These are phyloP conservation scores for Solanum virginianum DNA, from an alignment of 257 asterid genomes.

Conservation along the genomic window DNA sequence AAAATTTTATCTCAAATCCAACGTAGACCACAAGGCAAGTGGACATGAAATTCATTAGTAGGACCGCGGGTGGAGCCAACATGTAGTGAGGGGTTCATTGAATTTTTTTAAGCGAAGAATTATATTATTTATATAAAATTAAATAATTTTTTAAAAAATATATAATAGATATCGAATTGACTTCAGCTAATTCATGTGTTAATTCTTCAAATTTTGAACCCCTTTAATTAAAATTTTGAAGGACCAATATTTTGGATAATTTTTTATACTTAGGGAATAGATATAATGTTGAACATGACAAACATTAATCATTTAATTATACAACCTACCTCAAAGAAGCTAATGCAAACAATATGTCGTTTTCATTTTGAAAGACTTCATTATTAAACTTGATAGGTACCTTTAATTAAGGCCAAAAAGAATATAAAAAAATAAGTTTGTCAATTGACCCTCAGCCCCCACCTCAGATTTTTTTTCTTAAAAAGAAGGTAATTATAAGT, in stretches of 20 bases:
- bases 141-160: no score
- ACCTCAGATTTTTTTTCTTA: background rate
- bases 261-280: background rate
- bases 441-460: background rate
- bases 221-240: no score
- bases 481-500: background rate
- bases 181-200: no score
- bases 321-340: background rate
- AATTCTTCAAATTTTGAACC: no score
- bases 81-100: no score
- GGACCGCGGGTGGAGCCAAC: background rate
- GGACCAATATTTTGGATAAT: background rate
- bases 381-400: background rate
- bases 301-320: background rate
- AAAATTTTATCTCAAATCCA: background rate
- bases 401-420: background rate
- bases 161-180: no score
- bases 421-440: background rate
- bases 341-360: background rate
- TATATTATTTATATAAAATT: no score
- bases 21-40: constrained; percentile 3
- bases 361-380: background rate
- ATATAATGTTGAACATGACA: background rate
- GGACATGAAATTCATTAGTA: background rate
- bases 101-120: fast-evolving